Evolutionary conservation across 2,329 filamentous ascomycete genomes (phyloP), one percentile per base, ranked within the genome.

Genomic region (Botrytis tulipae): DNA sequence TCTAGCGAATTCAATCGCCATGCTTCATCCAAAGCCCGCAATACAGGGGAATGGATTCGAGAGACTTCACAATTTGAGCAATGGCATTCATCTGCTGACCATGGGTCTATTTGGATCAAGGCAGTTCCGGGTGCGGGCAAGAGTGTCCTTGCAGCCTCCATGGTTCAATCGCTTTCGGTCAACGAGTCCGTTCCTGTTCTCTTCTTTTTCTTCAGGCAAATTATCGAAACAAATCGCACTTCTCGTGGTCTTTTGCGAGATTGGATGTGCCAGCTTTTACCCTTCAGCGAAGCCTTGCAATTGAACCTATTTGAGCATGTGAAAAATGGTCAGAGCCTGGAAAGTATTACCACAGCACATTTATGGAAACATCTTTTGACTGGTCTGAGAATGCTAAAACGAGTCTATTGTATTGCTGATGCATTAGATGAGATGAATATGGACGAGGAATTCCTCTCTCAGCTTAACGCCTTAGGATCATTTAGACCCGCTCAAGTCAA

Each of bases 371-470:
- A 79, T 29, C 75, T 84, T 18, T 72, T 76, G 6, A 75, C 74
- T 44, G n/a, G 77, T 69, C 29, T 79, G 5, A 32, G 63, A n/a
- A 22, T 25, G 44, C 65, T 79, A 5, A 73, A 73, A 4, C 37
- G 71, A 60, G 82, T 81, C 0, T 86, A 82, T 72, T 84, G 86
- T 7, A 84, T 86, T 70, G 84, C 85, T 75, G 85, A 86, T 81
- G 86, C 83, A 69, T 83, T 86, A 3, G 85, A 87, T 73, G 85
- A 87, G 76, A 85, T 86, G 82, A 82, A 85, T 59, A 82, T 78
- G 0, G 77, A 83, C 25, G 80, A 82, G 4, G 54, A 74, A 0
- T 84, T 85, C 44, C 73, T 85, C 3, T 65, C 79, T 5, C 67
- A 76, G 3, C 76, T 86, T 0, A 79, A 77, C 1, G 70, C 74